These are phyloP conservation scores for Pythium apleroticum DNA, from an alignment of 352 stramenopile genomes.

Conservation along the genomic window DNA sequence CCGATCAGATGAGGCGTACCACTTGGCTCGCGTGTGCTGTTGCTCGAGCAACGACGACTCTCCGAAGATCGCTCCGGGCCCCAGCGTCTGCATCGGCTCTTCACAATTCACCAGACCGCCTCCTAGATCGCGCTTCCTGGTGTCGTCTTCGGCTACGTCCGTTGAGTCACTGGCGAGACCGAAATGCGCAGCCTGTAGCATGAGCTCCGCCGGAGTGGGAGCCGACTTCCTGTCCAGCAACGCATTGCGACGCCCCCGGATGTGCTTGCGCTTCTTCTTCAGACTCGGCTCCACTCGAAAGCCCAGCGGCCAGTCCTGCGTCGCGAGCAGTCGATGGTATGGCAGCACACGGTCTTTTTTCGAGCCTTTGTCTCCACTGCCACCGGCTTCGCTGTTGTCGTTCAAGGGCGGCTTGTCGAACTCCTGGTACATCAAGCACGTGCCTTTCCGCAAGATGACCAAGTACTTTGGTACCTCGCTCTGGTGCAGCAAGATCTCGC, in stretches of 20 bases:
- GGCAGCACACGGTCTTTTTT: constrained; percentile 35
- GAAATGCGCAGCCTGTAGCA: constrained; percentile 18
- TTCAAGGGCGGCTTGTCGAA: constrained; percentile 50
- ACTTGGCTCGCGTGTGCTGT: constrained; percentile 51
- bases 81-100: constrained; percentile 41
- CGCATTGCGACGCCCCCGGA: constrained; percentile 44
- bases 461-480: constrained; percentile 54
- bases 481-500: constrained; percentile 61
- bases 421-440: constrained; percentile 64
- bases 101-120: constrained; percentile 2
- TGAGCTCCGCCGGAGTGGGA: constrained; percentile 13
- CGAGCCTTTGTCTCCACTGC: constrained; percentile 14
- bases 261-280: constrained; percentile 46
- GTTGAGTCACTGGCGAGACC: not conserved
- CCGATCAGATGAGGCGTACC: constrained; percentile 24
- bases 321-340: constrained; percentile 61
- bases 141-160: not conserved
- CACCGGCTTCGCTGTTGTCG: not conserved
- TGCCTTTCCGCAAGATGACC: constrained; percentile 64
- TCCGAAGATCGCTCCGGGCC: constrained; percentile 59
- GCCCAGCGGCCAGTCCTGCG: constrained; percentile 59
- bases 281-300: constrained; percentile 40
- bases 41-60: constrained; percentile 59
- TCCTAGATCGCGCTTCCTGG: not conserved
- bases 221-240: constrained; percentile 25